Evolutionary conservation across 192 early-diverging fungal genomes (phyloP), one percentile per base, ranked within the genome.

Genomic region (Entomortierella lignicola): DNA sequence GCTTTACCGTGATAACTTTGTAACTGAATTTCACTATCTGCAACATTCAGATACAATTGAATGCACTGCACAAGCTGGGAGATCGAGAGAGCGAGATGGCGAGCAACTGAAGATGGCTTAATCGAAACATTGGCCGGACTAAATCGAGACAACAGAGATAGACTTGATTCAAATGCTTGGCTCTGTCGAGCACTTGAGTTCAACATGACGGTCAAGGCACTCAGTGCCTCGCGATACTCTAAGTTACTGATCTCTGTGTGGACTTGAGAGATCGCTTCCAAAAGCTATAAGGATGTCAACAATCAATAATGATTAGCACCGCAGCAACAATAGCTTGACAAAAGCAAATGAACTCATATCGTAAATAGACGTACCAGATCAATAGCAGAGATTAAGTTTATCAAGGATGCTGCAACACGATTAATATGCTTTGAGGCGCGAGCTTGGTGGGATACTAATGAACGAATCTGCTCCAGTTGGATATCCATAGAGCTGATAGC

Each of bases 1-100:
- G 89, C 81, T 71, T 86, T 85, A 31, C 90, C 91, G 27, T 87
- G 77, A 25, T 70, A 55, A 13, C 29, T 66, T 34, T 71, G 66
- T 30, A 83, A 52, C 41, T 53, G 44, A 30, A 54, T 27, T 23
- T 69, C 66, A 32, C 63, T 66, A n/a, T 63, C 68, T 8, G 60
- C 61, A 11, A 69, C 43, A 17, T 39, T 26, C 20, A 63, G 75
- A 52, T 70, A 79, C 26, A 60, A 31, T 8, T 56, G 61, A 41
- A 79, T 58, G 32, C 67, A 64, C 37, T 70, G 55, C 0, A 55
- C 48, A 43, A 79, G 21, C 10, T 79, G 66, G 0, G 55, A 52
- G 29, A 79, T 31, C 4, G 75, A 50, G 7, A 68, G 67, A 0
- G 63, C 47, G n/a, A 79, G 55, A 60, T 79, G 75, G 8, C 57